A percentile compares a stretch with the other conserved stretches of the same genome.
Conservation (phyloP, 805 yeast species). For the Metschnikowia colocasiae region DNA sequence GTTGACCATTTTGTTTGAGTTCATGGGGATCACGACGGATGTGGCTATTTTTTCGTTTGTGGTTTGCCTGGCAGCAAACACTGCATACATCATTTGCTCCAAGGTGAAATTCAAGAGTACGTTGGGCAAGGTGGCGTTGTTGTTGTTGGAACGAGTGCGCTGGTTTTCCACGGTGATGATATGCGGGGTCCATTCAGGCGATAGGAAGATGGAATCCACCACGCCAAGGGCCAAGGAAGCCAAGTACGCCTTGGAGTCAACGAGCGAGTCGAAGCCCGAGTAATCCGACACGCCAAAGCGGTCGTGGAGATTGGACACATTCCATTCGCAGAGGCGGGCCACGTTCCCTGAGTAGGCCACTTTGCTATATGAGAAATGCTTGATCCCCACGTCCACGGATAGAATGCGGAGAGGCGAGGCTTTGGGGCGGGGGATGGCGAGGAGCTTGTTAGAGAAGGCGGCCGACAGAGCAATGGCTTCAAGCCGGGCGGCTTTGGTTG, state of each 20-base stretch:
- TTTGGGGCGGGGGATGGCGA: constrained; percentile 6
- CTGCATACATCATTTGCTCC: constrained; percentile 36
- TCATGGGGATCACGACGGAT: constrained; percentile 32
- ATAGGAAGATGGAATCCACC: constrained; percentile 20
- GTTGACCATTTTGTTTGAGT: constrained; percentile 34
- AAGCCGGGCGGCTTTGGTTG: constrained; percentile 18
- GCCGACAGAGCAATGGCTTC: constrained; percentile 10
- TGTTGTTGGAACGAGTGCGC: constrained; percentile 34
- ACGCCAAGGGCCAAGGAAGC: constrained; percentile 20
- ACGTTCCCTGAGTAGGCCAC: constrained; percentile 7
- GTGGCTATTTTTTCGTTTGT: constrained; percentile 9
- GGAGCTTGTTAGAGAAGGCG: constrained; percentile 10
- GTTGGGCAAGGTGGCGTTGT: constrained; percentile 35
- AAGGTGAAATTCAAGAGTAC: constrained; percentile 36
- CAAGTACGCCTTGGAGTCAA: constrained; percentile 30
- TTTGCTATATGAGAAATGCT: constrained; percentile 40
- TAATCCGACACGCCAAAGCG: constrained; percentile 18
- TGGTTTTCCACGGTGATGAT: constrained; percentile 38
- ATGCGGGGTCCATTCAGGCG: constrained; percentile 18
- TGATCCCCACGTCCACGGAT: constrained; percentile 40
- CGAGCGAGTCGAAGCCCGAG: constrained; percentile 7
- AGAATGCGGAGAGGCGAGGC: constrained; percentile 15
- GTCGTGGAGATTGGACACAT: constrained; percentile 25
- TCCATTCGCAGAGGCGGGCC: constrained; percentile 21
- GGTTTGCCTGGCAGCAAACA: constrained; percentile 22